A percentile compares a stretch with the other conserved stretches of the same genome.
These are phyloP conservation scores for Mastigamoeba balamuthi DNA, from an alignment of 78 protist species.

Conservation along the genomic window DNA sequence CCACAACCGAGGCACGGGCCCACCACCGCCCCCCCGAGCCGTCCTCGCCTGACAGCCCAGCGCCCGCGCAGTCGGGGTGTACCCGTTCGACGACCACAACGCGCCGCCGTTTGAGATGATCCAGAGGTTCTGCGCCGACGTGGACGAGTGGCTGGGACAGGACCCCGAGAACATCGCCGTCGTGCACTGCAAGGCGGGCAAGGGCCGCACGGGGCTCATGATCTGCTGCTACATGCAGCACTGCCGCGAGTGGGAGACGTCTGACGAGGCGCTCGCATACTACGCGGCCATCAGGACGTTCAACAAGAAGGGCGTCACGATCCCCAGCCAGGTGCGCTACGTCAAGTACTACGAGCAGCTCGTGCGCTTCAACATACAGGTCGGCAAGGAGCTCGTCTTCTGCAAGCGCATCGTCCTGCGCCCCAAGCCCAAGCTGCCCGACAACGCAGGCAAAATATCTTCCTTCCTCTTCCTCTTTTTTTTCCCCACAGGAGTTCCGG, in stretches of 20 bases:
- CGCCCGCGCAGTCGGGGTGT: conserved; percentile 18
- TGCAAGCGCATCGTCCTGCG: neutral
- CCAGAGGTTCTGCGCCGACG: conserved; percentile 15
- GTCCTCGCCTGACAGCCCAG: neutral
- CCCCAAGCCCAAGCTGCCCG: neutral
- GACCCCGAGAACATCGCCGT: conserved; percentile 41
- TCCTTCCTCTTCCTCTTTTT: too few species aligned
- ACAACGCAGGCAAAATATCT: neutral
- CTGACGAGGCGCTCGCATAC: conserved; percentile 41
- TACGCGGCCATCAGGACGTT: conserved; percentile 51
- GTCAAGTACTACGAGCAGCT: conserved; percentile 45
- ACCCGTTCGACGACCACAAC: conserved; percentile 72
- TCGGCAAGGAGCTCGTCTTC: neutral
- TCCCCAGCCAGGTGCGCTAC: conserved; percentile 67
- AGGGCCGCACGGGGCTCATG: conserved; percentile 26
- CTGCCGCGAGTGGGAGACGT: conserved; percentile 24
- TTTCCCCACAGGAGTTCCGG: too few species aligned
- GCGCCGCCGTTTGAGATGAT: conserved; percentile 61
- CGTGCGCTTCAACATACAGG: neutral
- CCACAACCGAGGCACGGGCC: conserved; percentile 30
- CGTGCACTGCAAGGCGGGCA: conserved; percentile 54
- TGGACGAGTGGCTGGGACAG: conserved; percentile 30
- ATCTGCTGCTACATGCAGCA: conserved; percentile 42
- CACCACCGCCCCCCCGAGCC: neutral
- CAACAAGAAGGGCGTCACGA: conserved; percentile 75